These are phyloP conservation scores for Nelumbo lutea DNA, from an alignment of 164 flowering plant genomes.

Conservation along the genomic window DNA sequence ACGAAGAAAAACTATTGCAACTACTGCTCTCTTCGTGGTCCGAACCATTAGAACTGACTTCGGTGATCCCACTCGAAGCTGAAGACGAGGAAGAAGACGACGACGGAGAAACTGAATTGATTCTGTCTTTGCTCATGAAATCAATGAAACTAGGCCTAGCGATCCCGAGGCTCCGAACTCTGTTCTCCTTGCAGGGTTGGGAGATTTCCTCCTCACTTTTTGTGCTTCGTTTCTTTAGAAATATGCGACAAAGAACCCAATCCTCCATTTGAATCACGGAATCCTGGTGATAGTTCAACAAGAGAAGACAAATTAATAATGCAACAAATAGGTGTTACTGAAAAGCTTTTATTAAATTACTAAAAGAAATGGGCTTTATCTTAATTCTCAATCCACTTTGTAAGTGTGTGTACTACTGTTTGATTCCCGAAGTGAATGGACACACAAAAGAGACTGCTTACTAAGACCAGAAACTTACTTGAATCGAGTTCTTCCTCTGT, in stretches of 20 bases:
- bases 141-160: slow-evolving; percentile 21
- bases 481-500: slow-evolving; percentile 19
- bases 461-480: slow-evolving; percentile 13
- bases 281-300: slow-evolving; percentile 18
- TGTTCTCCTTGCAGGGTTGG: slow-evolving; percentile 9
- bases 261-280: slow-evolving; percentile 24
- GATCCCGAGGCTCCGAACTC: slow-evolving; percentile 5
- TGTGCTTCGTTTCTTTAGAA: slow-evolving; percentile 35
- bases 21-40: slow-evolving; percentile 31
- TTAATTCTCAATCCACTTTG: neutral
- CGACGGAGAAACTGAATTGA: neutral
- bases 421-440: neutral
- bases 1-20: slow-evolving; percentile 14
- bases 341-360: too few species aligned
- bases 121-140: slow-evolving; percentile 20
- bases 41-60: slow-evolving; percentile 27
- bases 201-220: slow-evolving; percentile 8
- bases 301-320: neutral
- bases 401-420: neutral
- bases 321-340: too few species aligned
- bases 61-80: slow-evolving; percentile 31
- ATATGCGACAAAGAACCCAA: slow-evolving; percentile 63
- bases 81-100: slow-evolving; percentile 28
- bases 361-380: neutral
- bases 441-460: neutral